Percentiles rank a stretch among this genome's conserved stretches.
phyloP scores from a whole-genome alignment of 2,329 filamentous ascomycete genomes.

The Diaporthe amygdali region DNA sequence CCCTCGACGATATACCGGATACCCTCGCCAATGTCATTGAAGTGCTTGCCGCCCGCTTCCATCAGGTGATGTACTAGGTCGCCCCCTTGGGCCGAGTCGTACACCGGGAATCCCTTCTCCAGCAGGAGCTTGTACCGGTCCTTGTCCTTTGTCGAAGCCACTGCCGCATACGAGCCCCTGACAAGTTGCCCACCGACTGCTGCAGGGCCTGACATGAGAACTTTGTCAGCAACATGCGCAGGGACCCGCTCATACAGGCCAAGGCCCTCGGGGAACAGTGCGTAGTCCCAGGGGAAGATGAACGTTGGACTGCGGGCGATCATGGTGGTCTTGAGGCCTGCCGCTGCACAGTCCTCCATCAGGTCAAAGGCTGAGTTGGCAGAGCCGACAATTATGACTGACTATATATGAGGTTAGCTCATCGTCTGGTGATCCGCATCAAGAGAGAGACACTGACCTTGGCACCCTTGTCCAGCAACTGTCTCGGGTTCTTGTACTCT shows the following conservation, averaged over 20 bases:
- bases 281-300: constrained; percentile 38
- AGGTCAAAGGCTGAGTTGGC: constrained; percentile 50
- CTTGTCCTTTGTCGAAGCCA: constrained; percentile 35
- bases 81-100: constrained; percentile 34
- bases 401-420: constrained; percentile 16
- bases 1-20: constrained; percentile 38
- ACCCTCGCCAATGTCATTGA: constrained; percentile 42
- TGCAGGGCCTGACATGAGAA: constrained; percentile 27
- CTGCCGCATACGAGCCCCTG: constrained; percentile 27
- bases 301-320: constrained; percentile 41
- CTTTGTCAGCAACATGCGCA: constrained; percentile 31
- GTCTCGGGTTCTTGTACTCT: constrained; percentile 45
- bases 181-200: constrained; percentile 31
- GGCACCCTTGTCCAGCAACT: constrained; percentile 28
- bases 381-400: constrained; percentile 42
- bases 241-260: constrained; percentile 37
- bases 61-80: constrained; percentile 38
- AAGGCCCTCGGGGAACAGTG: constrained; percentile 31
- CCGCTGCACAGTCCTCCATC: constrained; percentile 37
- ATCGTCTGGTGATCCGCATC: neutral
- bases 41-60: constrained; percentile 45
- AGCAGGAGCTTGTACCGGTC: constrained; percentile 39
- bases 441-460: constrained; percentile 14
- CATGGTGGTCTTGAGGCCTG: constrained; percentile 40
- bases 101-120: constrained; percentile 41